Percentiles rank a stretch among this genome's conserved stretches.
Evolutionary conservation across 2,329 filamentous ascomycete species (phyloP).

Genomic region (Claviceps lovelessii): DNA sequence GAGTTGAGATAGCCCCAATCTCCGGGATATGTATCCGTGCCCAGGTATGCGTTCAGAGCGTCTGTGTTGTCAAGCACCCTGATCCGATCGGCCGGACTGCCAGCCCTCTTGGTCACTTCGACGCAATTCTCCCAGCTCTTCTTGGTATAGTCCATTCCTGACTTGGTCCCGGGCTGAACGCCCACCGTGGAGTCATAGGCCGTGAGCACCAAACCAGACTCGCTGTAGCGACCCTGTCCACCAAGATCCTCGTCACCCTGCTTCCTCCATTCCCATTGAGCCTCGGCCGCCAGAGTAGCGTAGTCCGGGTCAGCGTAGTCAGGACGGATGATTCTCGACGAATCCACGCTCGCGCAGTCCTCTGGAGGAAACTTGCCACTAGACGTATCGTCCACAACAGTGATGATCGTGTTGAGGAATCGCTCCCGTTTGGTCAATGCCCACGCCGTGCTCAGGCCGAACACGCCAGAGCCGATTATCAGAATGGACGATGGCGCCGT

Average conservation of each 20-base stretch:
- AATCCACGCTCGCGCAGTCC: slow-evolving; percentile 48
- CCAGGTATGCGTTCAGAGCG: slow-evolving; percentile 30
- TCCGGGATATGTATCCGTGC: slow-evolving; percentile 39
- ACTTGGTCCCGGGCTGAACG: slow-evolving; percentile 20
- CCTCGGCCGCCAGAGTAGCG: slow-evolving; percentile 54
- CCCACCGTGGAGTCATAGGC: slow-evolving; percentile 30
- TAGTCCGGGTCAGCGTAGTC: slow-evolving; percentile 79
- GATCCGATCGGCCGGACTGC: slow-evolving; percentile 24
- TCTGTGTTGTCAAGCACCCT: slow-evolving; percentile 29
- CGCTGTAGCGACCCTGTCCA: slow-evolving; percentile 51
- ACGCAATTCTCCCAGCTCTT: slow-evolving; percentile 48
- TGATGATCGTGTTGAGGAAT: slow-evolving; percentile 40
- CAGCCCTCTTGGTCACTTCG: slow-evolving; percentile 27
- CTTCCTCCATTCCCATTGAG: slow-evolving; percentile 56
- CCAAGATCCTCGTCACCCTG: slow-evolving; percentile 40
- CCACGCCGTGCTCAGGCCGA: slow-evolving; percentile 48
- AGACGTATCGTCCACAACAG: slow-evolving; percentile 40
- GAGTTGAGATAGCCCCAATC: slow-evolving; percentile 61
- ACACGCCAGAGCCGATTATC: slow-evolving; percentile 55
- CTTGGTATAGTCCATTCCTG: slow-evolving; percentile 43
- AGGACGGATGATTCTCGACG: slow-evolving; percentile 47
- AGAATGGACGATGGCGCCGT: slow-evolving; percentile 37
- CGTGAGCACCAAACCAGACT: slow-evolving; percentile 54
- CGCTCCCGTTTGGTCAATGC: slow-evolving; percentile 49
- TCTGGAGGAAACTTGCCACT: slow-evolving; percentile 42